Conservation (phyloP, 208 protist species). For the Trypanosomatidae sp. region DNA sequence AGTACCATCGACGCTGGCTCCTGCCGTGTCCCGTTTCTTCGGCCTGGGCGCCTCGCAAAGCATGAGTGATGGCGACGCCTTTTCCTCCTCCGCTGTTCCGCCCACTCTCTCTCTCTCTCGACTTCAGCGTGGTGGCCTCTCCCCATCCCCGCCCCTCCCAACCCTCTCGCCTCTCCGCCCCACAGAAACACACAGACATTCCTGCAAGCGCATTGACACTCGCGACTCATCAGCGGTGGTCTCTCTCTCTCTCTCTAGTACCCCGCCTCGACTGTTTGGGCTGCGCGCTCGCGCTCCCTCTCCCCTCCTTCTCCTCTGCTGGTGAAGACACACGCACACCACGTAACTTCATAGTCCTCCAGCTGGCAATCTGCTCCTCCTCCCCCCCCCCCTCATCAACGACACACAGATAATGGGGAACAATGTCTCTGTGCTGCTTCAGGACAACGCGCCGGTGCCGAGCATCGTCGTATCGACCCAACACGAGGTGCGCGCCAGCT, state of each 20-base stretch:
- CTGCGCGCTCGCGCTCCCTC: not conserved
- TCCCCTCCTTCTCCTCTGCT: not conserved
- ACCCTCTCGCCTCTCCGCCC: not conserved
- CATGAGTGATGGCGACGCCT: not conserved
- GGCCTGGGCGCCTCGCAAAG: not conserved
- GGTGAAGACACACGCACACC: not conserved
- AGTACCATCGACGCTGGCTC: not conserved
- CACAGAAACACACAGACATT: not conserved
- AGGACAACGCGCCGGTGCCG: constrained; percentile 18
- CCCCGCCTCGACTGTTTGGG: not conserved
- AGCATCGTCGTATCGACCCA: constrained; percentile 10
- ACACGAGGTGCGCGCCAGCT: not conserved
- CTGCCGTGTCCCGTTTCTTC: too few relatives aligned
- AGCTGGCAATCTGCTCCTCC: not conserved
- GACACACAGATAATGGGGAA: constrained; percentile 14
- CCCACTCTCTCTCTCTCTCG: not conserved
- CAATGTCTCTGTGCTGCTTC: constrained; percentile 22
- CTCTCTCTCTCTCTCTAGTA: constrained; percentile 6
- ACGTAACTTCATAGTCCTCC: not conserved
- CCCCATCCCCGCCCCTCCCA: not conserved
- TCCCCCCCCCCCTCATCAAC: not conserved
- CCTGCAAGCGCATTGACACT: not conserved
- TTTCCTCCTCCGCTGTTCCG: not conserved
- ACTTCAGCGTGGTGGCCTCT: not conserved
- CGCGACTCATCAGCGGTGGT: not conserved